Base-by-base conservation (phyloP, 2,329 filamentous ascomycete genomes). In the Penicillium paneum region DNA sequence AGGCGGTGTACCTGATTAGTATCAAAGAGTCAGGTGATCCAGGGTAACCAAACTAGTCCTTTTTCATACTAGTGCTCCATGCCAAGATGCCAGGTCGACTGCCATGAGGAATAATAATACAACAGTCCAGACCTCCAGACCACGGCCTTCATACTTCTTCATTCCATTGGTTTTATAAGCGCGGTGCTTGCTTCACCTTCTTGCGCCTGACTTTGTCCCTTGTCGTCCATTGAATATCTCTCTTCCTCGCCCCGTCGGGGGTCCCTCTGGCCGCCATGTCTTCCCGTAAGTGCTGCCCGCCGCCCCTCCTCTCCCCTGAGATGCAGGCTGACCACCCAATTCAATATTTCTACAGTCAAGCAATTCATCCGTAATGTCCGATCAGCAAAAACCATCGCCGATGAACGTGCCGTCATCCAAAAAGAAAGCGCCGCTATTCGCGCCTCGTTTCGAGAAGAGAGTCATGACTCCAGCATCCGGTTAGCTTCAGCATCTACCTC, bases 311-410 rank as follows among this genome's bases (percentile, higher is more conserved):
- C 62, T 64, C 63, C 63, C 63, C 63, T 65, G 63, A 65, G 51
- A 39, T 57, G 50, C 47, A 42, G 26, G 35, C 57, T 63, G 57
- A 61, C 49, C 52, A 49, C 40, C 19, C 46, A 44, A 40, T 28
- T 36, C 50, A 51, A 38, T 40, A 48, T 28, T 21, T 15, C 34
- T 54, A 49, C 71, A 97, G 94, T 99, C 74, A 99, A 99, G 80
- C 94, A 97, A 79, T 99, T 99, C 79, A 99, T 99, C 77, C 92
- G 94, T 73, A 97, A 97, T 78, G 94, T 99, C 72, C 91, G 94
- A 74, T 93, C 94, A 58, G 91, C 94, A 57, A 99, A 99, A 81
- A 99, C 94, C 34, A 97, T 99, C 72, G 95, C 95, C 73, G 94
- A 99, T 77, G 94, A 99, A 80, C 87, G 94, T 71, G 93, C 94